Conservation (phyloP, 139 green algal species). For the Chloropicon primus region DNA sequence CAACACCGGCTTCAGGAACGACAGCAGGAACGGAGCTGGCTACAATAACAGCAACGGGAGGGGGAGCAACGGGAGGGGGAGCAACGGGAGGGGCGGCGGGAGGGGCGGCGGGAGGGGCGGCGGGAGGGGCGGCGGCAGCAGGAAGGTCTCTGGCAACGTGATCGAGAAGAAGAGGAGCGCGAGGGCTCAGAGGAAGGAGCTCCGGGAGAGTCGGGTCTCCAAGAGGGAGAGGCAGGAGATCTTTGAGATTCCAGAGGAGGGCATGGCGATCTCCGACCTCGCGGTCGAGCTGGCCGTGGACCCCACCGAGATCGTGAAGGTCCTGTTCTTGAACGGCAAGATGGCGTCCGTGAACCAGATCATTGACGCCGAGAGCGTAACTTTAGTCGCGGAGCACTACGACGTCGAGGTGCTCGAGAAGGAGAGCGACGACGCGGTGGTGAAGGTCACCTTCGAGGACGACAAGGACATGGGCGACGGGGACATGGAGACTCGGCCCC, state of each 20-base stretch:
- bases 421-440: conserved; percentile 24
- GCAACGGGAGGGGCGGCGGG: background rate
- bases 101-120: too few species aligned
- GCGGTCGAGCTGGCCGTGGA: conserved; percentile 58
- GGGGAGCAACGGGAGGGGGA: background rate
- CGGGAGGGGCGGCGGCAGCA: background rate
- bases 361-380: conserved; percentile 45
- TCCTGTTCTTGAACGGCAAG: conserved; percentile 95
- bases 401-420: conserved; percentile 49
- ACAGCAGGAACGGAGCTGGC: background rate
- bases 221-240: conserved; percentile 54
- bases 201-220: background rate
- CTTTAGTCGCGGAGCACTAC: conserved; percentile 58
- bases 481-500: conserved; percentile 48
- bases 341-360: conserved; percentile 76
- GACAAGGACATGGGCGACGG: background rate
- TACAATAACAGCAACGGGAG: too few species aligned
- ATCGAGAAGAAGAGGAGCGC: background rate
- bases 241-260: conserved; percentile 78
- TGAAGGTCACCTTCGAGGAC: conserved; percentile 6
- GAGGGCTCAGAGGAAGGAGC: background rate
- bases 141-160: background rate
- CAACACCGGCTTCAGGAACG: too few species aligned
- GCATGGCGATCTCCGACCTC: conserved; percentile 74
- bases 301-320: conserved; percentile 68